phyloP scores from a whole-genome alignment of 352 stramenopile species.

The Globisporangium middletonii region DNA sequence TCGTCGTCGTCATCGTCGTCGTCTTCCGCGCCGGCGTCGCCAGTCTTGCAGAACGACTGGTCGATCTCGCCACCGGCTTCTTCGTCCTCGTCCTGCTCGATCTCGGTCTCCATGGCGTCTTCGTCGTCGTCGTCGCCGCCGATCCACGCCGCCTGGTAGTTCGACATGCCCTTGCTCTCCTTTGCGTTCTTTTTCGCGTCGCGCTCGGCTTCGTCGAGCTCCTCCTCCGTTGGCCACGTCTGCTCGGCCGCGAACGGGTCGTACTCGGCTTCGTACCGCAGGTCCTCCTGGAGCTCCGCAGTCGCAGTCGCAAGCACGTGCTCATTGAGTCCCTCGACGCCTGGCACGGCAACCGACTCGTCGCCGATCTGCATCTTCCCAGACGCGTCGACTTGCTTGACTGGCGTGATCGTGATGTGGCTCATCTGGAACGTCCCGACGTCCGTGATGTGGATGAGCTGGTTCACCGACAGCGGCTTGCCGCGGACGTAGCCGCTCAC shows the following conservation, averaged over 20 bases:
- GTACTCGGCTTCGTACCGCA: conserved; percentile 86
- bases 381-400: conserved; percentile 35
- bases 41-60: conserved; percentile 77
- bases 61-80: conserved; percentile 41
- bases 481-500: conserved; percentile 96
- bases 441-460: conserved; percentile 95
- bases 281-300: conserved; percentile 62
- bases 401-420: conserved; percentile 48
- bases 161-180: conserved; percentile 67
- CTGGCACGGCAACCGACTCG: conserved; percentile 18
- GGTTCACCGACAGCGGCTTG: conserved; percentile 92
- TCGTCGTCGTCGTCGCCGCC: conserved; percentile 59
- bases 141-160: conserved; percentile 95
- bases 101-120: conserved; percentile 41
- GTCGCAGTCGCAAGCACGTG: conserved; percentile 64
- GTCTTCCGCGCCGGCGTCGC: conserved; percentile 41
- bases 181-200: conserved; percentile 49
- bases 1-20: conserved; percentile 64
- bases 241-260: conserved; percentile 96
- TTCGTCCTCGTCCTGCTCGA: conserved; percentile 36
- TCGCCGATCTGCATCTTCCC: conserved; percentile 32
- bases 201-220: conserved; percentile 86
- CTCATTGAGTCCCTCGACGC: conserved; percentile 8
- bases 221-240: conserved; percentile 95
- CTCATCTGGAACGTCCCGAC: conserved; percentile 92